Conservation (phyloP, 768 basidiomycete genomes). For the Cystobasidium ongulense region DNA sequence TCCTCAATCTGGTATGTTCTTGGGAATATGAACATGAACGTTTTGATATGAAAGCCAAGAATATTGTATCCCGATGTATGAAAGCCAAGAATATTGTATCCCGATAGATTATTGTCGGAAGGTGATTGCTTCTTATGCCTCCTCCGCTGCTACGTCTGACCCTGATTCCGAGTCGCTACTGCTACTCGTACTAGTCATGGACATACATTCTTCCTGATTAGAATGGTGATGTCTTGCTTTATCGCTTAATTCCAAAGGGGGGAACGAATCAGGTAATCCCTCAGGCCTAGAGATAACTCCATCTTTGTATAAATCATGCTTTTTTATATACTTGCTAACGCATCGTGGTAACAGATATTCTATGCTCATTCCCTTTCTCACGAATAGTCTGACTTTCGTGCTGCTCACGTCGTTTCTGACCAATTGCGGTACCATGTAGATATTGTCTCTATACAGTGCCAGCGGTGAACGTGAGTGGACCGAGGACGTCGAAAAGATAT, state of each 20-base stretch:
- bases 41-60: too few relatives aligned
- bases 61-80: too few relatives aligned
- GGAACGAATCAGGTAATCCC: constrained; percentile 20
- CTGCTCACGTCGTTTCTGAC: constrained; percentile 55
- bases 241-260: constrained; percentile 6
- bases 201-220: not conserved
- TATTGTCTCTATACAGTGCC: constrained; percentile 50
- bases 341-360: constrained; percentile 78
- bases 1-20: too few relatives aligned
- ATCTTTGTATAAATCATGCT: constrained; percentile 54
- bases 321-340: constrained; percentile 90
- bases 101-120: too few relatives aligned
- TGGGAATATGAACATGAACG: too few relatives aligned
- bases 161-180: not conserved
- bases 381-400: constrained; percentile 65
- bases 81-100: too few relatives aligned
- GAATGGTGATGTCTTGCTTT: constrained; percentile 4
- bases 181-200: not conserved
- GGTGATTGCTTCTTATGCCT: not conserved
- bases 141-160: not conserved
- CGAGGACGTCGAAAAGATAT: constrained; percentile 40
- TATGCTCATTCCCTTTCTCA: constrained; percentile 50
- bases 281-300: constrained; percentile 17
- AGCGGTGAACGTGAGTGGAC: constrained; percentile 46
- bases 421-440: constrained; percentile 46